phyloP scores from a whole-genome alignment of 768 basidiomycete species.

The Suillus subalutaceus region DNA sequence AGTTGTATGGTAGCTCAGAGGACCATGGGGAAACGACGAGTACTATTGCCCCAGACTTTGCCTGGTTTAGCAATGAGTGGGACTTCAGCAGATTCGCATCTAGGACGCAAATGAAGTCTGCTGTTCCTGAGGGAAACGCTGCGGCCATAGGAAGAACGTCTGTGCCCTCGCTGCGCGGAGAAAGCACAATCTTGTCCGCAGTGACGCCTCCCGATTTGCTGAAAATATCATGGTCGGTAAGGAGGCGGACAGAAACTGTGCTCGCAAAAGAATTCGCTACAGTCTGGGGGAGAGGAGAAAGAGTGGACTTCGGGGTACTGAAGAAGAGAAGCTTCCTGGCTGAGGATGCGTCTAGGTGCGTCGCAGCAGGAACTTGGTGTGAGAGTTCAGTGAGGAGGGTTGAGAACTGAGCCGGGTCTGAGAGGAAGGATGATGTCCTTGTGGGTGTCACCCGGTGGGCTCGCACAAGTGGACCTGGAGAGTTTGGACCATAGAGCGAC shows the following conservation, averaged over 20 bases:
- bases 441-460: constrained; percentile 62
- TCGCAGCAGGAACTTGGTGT: constrained; percentile 29
- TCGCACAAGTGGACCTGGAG: constrained; percentile 45
- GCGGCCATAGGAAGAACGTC: constrained; percentile 55
- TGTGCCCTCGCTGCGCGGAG: constrained; percentile 41
- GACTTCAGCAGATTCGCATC: constrained; percentile 80
- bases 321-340: constrained; percentile 58
- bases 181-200: constrained; percentile 69
- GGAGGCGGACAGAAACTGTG: constrained; percentile 57
- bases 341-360: constrained; percentile 27
- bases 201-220: constrained; percentile 73
- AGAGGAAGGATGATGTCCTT: constrained; percentile 55
- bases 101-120: constrained; percentile 75
- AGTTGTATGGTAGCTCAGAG: constrained; percentile 65
- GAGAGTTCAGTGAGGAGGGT: constrained; percentile 39
- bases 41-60: constrained; percentile 68
- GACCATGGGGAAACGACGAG: constrained; percentile 80
- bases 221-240: constrained; percentile 75
- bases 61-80: constrained; percentile 69
- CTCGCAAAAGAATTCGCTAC: constrained; percentile 61
- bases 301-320: constrained; percentile 47
- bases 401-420: constrained; percentile 44
- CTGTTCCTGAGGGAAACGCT: constrained; percentile 54
- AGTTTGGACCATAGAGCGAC: constrained; percentile 48
- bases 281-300: constrained; percentile 50